Evolutionary conservation across 345 rosid species (phyloP), one percentile per base, ranked within the genome.

Genomic region (Cardiospermum halicacabum): DNA sequence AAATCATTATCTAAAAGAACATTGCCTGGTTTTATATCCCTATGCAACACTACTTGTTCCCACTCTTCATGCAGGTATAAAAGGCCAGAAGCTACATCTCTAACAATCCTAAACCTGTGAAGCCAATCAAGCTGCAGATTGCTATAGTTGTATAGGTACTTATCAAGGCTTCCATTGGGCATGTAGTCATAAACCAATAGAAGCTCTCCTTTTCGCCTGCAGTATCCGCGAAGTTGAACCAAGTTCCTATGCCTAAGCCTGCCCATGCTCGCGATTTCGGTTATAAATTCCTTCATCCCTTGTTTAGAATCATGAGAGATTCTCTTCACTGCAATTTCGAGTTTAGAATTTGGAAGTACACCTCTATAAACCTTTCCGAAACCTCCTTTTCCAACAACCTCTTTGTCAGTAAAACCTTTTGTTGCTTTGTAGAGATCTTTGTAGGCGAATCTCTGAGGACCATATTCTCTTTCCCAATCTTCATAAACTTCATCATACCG

Each of bases 361-460:
- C 95, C 95, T 71, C 54, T 81, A 51, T 81, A 84, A 11, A 89
- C 89, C 69, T 53, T 48, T 3, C 96, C 91, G 32, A 70, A 83
- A 8, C 89, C 83, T 0, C 91, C 89, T 0, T 49, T 26, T 0
- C 91, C 91, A 1, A 80, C 12, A 19, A 86, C 18, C 62, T 81
- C 87, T 25, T 64, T 60, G 11, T 79, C 78, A 49, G 66, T 77
- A 68, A 89, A 89, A 13, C 92, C 96, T 70, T 80, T 80, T 3
- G 89, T 80, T 36, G 91, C 87, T 27, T 53, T 64, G 51, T 81
- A 81, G 13, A 88, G 79, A 56, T 77, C 80, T 53, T 84, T 84
- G 65, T 73, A 84, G 30, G 80, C 71, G 40, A 78, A 84, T 48
- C 91, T 80, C 11, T 82, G 89, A 55, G 89, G 81, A 5, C 86